Conservation (phyloP, 331 rosid genomes). For the Pyracantha coccinea region DNA sequence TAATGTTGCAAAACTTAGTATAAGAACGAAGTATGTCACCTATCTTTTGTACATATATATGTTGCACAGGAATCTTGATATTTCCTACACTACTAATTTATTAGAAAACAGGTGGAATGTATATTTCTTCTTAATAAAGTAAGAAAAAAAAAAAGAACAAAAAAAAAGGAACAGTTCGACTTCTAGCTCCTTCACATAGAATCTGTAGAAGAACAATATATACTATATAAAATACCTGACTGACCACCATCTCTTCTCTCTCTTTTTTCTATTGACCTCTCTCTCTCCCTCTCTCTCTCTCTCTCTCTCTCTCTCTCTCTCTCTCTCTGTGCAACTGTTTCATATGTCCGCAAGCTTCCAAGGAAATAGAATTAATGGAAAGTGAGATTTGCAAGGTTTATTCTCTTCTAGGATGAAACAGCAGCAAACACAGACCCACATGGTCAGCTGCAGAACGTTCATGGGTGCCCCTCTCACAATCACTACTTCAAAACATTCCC, state of each 20-base stretch:
- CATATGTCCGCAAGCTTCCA: conserved; percentile 75
- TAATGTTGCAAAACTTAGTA: background rate
- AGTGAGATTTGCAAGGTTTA: conserved; percentile 71
- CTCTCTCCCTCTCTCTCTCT: background rate
- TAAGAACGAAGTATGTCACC: background rate
- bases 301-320: background rate
- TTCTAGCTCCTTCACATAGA: conserved; percentile 10
- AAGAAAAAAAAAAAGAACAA: conserved; percentile 9
- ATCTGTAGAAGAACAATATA: background rate
- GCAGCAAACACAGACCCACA: background rate
- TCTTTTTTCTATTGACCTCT: background rate
- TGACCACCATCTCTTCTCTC: conserved; percentile 35
- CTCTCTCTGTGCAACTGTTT: conserved; percentile 41
- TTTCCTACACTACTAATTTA: background rate
- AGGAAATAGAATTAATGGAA: conserved; percentile 83
- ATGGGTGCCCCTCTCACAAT: conserved; percentile 45
- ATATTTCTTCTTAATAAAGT: conserved; percentile 37
- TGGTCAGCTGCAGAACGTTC: conserved; percentile 10
- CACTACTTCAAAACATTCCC: conserved; percentile 3
- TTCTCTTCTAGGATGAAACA: conserved; percentile 15
- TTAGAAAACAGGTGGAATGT: conserved; percentile 20
- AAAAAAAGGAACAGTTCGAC: conserved; percentile 12
- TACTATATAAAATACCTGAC: conserved; percentile 32
- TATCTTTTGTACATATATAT: background rate
- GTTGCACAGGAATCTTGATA: background rate